These are phyloP conservation scores for Colletotrichum costaricense DNA, from an alignment of 2,329 filamentous ascomycete genomes.

Conservation along the genomic window DNA sequence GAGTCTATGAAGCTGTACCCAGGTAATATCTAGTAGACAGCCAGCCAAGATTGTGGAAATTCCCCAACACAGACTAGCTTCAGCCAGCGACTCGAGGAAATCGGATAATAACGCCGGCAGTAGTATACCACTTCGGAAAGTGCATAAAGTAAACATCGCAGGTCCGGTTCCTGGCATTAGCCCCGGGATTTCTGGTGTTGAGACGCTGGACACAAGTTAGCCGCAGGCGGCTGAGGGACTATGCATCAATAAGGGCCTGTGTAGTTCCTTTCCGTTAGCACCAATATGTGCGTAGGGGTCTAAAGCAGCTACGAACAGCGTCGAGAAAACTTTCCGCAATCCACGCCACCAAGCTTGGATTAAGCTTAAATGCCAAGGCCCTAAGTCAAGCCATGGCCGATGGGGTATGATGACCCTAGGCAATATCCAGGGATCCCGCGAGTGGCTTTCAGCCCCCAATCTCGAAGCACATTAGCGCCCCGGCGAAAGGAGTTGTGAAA, in stretches of 20 bases:
- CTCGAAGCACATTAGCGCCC: background rate
- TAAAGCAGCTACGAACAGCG: background rate
- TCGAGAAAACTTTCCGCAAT: background rate
- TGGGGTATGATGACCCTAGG: background rate
- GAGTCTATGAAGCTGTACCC: no score
- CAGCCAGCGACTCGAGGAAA: background rate
- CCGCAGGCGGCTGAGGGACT: background rate
- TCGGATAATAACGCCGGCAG: background rate
- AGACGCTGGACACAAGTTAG: background rate
- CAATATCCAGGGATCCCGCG: background rate
- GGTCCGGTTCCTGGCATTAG: background rate
- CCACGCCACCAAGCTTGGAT: background rate
- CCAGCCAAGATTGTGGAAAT: background rate
- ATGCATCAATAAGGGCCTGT: background rate
- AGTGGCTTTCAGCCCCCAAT: background rate
- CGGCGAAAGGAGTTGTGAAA: background rate
- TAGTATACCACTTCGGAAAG: no score
- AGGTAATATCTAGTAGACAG: no score
- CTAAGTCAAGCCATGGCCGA: background rate
- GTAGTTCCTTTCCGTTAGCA: background rate
- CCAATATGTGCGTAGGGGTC: background rate
- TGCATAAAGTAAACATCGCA: background rate
- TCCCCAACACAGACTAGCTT: background rate
- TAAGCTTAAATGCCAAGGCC: slow-evolving; percentile 14
- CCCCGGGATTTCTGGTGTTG: background rate